Percentiles rank a stretch among this genome's conserved stretches.
Evolutionary conservation across 1,284 basidiomycete genomes (phyloP).

Genomic region (Boletellus sp.): DNA sequence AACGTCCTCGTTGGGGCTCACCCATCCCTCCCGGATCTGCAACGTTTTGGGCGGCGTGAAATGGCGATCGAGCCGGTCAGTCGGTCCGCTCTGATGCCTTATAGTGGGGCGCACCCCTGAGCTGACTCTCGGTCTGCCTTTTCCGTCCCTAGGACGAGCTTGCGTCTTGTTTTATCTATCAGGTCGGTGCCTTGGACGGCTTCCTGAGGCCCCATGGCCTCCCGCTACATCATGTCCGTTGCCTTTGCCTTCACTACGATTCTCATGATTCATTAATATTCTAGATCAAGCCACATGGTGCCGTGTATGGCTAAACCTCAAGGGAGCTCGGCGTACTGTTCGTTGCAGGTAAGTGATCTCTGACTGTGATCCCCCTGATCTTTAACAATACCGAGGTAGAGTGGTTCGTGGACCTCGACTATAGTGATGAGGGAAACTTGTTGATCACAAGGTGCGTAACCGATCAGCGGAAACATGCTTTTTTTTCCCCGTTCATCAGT

Average conservation of each 20-base stretch:
- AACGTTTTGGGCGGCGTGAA: conserved; percentile 62
- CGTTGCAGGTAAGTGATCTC: conserved; percentile 45
- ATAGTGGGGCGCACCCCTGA: too few relatives aligned
- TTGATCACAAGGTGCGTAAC: conserved; percentile 50
- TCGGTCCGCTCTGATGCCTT: neutral
- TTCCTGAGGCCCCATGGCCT: conserved; percentile 52
- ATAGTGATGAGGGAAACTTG: conserved; percentile 50
- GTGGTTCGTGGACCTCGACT: conserved; percentile 63
- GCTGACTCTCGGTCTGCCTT: too few relatives aligned
- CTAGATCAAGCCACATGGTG: conserved; percentile 54
- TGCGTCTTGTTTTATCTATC: conserved; percentile 55
- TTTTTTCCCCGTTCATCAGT: too few relatives aligned
- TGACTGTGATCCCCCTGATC: too few relatives aligned
- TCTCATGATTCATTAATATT: neutral
- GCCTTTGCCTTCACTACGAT: neutral
- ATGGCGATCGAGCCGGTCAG: conserved; percentile 56
- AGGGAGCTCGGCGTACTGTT: conserved; percentile 42
- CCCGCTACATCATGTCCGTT: conserved; percentile 47
- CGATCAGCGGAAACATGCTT: too few relatives aligned
- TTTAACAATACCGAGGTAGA: conserved; percentile 34
- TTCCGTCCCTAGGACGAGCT: conserved; percentile 43
- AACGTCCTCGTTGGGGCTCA: conserved; percentile 56
- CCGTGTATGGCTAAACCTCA: conserved; percentile 53
- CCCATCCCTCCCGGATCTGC: conserved; percentile 58
- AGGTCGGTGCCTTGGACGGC: conserved; percentile 56